A percentile compares a stretch with the other conserved stretches of the same genome.
phyloP scores from a whole-genome alignment of 805 yeast species.

The Dipodascopsis tothii region DNA sequence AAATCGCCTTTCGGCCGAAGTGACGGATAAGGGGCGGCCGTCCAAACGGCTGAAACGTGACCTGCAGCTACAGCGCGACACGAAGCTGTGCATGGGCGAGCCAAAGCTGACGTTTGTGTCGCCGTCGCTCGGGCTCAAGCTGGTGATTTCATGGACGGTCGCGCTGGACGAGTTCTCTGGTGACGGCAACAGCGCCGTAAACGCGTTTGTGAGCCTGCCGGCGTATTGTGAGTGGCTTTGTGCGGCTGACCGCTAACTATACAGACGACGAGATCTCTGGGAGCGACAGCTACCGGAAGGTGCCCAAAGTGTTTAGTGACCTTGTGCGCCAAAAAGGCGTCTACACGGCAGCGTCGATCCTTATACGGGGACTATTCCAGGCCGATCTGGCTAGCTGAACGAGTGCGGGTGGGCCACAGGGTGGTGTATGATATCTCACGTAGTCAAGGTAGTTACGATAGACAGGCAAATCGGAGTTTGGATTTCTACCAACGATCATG shows the following conservation, averaged over 20 bases:
- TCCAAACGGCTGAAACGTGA: neutral
- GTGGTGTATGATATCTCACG: no score
- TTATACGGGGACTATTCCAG: constrained; percentile 13
- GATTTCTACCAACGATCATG: no score
- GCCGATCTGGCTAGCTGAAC: constrained; percentile 7
- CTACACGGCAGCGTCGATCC: constrained; percentile 8
- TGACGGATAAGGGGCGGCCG: neutral
- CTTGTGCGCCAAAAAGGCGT: constrained; percentile 12
- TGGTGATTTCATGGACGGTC: constrained; percentile 15
- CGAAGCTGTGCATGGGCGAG: neutral
- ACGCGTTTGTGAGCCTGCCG: constrained; percentile 8
- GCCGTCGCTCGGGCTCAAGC: neutral
- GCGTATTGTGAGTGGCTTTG: constrained; percentile 7
- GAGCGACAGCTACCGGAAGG: constrained; percentile 1
- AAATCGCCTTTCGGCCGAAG: neutral
- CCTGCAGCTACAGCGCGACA: neutral
- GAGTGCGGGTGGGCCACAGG: no score
- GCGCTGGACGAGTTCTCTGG: constrained; percentile 13
- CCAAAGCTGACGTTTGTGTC: neutral
- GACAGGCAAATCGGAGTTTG: no score
- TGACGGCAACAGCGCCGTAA: constrained; percentile 7
- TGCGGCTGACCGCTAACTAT: neutral
- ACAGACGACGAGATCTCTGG: constrained; percentile 13
- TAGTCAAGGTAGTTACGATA: no score
- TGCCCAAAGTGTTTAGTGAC: constrained; percentile 9